phyloP scores from a whole-genome alignment of 2,329 filamentous ascomycete species.

The Beauveria sp. region DNA sequence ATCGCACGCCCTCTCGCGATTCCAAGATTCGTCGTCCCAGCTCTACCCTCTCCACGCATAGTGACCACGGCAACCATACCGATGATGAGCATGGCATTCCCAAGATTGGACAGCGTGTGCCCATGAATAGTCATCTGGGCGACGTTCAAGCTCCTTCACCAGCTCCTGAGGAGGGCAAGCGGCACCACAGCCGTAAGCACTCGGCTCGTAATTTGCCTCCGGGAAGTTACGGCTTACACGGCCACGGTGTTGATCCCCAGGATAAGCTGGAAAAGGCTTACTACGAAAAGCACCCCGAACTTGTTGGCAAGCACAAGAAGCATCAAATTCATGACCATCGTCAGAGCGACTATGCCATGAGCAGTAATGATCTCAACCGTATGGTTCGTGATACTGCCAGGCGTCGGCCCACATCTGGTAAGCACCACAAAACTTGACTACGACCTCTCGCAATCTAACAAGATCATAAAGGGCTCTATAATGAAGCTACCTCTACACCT shows the following conservation, averaged over 20 bases:
- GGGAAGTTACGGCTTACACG: slow-evolving; percentile 88
- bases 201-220: slow-evolving; percentile 68
- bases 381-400: slow-evolving; percentile 68
- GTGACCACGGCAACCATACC: slow-evolving; percentile 39
- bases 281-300: slow-evolving; percentile 86
- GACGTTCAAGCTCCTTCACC: slow-evolving; percentile 94
- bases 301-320: slow-evolving; percentile 64
- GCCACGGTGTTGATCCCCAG: slow-evolving; percentile 67
- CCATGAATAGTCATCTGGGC: slow-evolving; percentile 86
- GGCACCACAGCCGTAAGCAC: slow-evolving; percentile 60
- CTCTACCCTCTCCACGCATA: slow-evolving; percentile 47
- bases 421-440: not conserved
- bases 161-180: slow-evolving; percentile 33
- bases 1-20: slow-evolving; percentile 33
- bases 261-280: slow-evolving; percentile 88
- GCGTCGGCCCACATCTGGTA: slow-evolving; percentile 26
- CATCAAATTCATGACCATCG: slow-evolving; percentile 45
- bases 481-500: slow-evolving; percentile 63
- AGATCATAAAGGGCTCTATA: slow-evolving; percentile 50
- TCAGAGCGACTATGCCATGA: slow-evolving; percentile 70
- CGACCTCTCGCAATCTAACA: slow-evolving; percentile 11
- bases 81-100: slow-evolving; percentile 84
- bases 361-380: slow-evolving; percentile 82
- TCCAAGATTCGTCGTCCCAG: slow-evolving; percentile 58
- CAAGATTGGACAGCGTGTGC: slow-evolving; percentile 85